phyloP scores from a whole-genome alignment of 2,329 filamentous ascomycete genomes.

The Microcera coccophila region DNA sequence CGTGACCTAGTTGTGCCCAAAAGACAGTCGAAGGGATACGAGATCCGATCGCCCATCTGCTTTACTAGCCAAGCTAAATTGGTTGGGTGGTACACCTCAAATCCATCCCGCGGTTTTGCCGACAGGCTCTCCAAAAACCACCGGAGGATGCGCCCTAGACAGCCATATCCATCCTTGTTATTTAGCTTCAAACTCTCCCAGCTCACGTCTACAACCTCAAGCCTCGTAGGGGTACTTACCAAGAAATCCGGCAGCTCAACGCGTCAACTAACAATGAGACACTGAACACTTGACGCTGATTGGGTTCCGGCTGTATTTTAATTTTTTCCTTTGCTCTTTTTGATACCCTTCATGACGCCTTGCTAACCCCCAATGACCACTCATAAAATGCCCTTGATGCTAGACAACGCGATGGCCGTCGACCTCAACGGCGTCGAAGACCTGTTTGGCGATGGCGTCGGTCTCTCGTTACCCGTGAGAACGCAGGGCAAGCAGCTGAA shows the following conservation, averaged over 20 bases:
- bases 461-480: conserved; percentile 50
- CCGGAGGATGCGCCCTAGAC: neutral
- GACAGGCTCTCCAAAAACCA: neutral
- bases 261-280: neutral
- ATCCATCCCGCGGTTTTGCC: neutral
- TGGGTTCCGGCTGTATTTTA: neutral
- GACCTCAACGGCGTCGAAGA: conserved; percentile 64
- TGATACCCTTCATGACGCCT: neutral
- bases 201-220: neutral
- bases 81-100: too few species aligned
- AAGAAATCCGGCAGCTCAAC: neutral
- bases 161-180: neutral
- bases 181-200: neutral
- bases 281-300: neutral
- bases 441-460: conserved; percentile 69
- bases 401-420: conserved; percentile 44
- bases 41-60: too few species aligned
- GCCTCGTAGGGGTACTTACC: neutral
- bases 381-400: conserved; percentile 43
- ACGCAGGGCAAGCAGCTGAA: conserved; percentile 57
- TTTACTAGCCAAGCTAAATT: too few species aligned
- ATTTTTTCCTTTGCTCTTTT: neutral
- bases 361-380: conserved; percentile 29
- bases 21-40: too few species aligned
- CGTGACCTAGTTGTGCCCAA: too few species aligned